These are phyloP conservation scores for Saccharomycopsis crataegensis DNA, from an alignment of 1,139 yeast genomes.

Conservation along the genomic window DNA sequence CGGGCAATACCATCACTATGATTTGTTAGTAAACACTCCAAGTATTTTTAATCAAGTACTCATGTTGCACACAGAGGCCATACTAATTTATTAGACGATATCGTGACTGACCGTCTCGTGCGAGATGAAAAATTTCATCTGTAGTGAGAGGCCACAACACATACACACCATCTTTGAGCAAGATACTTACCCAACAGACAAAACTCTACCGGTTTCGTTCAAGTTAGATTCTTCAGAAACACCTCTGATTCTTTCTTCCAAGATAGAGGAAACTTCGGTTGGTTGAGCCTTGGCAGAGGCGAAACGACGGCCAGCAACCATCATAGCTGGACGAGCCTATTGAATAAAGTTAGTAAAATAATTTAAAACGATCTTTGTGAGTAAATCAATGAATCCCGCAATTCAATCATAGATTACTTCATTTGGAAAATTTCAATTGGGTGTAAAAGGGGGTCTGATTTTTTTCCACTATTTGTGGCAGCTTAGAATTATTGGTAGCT, in stretches of 20 bases:
- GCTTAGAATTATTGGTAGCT: background rate
- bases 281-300: constrained; percentile 99
- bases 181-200: constrained; percentile 80
- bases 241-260: constrained; percentile 99
- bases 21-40: constrained; percentile 21
- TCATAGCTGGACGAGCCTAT: constrained; percentile 68
- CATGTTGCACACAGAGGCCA: background rate
- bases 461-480: background rate
- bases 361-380: background rate
- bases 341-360: background rate
- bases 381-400: no score
- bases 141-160: no score
- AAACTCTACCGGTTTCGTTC: constrained; percentile 99
- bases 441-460: background rate
- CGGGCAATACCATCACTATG: constrained; percentile 99
- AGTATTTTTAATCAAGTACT: background rate
- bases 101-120: no score
- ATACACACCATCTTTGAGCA: background rate
- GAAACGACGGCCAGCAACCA: constrained; percentile 64
- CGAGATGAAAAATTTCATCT: no score
- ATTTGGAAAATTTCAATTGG: background rate
- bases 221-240: constrained; percentile 96
- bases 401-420: background rate
- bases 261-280: constrained; percentile 97
- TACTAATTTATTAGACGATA: no score